Conservation (phyloP, 2,329 filamentous ascomycete genomes). For the Xylaria sp. region DNA sequence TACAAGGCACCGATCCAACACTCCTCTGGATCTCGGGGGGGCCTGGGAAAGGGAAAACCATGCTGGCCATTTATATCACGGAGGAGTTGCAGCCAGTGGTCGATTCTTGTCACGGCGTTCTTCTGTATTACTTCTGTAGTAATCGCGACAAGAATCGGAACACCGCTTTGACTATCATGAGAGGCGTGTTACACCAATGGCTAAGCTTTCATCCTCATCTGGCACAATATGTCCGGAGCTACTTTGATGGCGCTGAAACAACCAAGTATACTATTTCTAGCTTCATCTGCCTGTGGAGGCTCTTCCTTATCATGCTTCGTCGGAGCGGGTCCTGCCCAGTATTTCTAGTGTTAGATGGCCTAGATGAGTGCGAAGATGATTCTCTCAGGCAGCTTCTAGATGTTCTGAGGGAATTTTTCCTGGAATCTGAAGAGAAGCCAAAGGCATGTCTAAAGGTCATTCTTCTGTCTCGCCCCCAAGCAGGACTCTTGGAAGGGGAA, state of each 20-base stretch:
- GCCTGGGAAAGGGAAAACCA: conserved; percentile 27
- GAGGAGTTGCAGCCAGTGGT: conserved; percentile 19
- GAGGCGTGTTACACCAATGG: conserved; percentile 25
- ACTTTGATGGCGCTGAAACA: conserved; percentile 19
- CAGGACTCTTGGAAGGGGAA: conserved; percentile 8
- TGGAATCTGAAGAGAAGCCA: not conserved
- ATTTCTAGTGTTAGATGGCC: conserved; percentile 17
- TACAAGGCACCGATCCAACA: not conserved
- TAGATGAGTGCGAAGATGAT: conserved; percentile 26
- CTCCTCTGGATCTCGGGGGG: conserved; percentile 29
- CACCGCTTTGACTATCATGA: conserved; percentile 22
- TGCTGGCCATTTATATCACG: conserved; percentile 23
- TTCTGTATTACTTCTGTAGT: conserved; percentile 27
- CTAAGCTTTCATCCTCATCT: not conserved
- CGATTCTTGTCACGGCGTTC: not conserved
- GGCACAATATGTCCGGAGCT: conserved; percentile 19
- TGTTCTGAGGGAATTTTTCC: conserved; percentile 11
- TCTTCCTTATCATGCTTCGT: conserved; percentile 15
- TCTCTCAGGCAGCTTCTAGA: conserved; percentile 26
- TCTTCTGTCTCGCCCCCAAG: conserved; percentile 25
- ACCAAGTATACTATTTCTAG: conserved; percentile 23
- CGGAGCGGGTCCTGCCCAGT: conserved; percentile 12
- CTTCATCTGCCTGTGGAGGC: conserved; percentile 17
- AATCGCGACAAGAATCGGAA: conserved; percentile 27
- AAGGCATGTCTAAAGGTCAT: conserved; percentile 7